These are phyloP conservation scores for Evernia prunastri DNA, from an alignment of 495 filamentous ascomycete species.

Conservation along the genomic window DNA sequence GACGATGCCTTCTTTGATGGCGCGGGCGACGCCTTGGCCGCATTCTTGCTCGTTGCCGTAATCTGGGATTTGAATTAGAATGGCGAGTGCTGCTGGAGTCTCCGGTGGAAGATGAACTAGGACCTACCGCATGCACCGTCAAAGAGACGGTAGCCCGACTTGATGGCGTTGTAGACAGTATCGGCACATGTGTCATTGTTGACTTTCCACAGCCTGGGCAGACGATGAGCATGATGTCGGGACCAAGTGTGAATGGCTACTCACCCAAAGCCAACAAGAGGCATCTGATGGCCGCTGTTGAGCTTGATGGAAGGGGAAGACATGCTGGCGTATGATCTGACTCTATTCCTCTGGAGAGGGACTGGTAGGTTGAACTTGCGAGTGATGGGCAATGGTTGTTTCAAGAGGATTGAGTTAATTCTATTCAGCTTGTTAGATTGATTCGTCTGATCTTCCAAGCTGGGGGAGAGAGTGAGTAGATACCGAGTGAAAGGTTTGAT, in stretches of 20 bases:
- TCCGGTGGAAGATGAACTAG: background rate
- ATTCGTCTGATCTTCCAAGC: too few species aligned
- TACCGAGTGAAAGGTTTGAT: slow-evolving; percentile 13
- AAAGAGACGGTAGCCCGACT: slow-evolving; percentile 77
- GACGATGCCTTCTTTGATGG: slow-evolving; percentile 79
- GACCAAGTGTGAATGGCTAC: background rate
- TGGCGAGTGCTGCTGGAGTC: background rate
- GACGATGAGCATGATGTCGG: slow-evolving; percentile 6
- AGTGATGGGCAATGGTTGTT: slow-evolving; percentile 1
- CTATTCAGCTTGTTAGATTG: slow-evolving; percentile 2
- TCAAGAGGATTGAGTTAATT: slow-evolving; percentile 15
- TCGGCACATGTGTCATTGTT: slow-evolving; percentile 70
- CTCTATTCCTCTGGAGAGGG: slow-evolving; percentile 3
- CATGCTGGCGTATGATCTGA: slow-evolving; percentile 31
- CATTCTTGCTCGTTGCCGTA: slow-evolving; percentile 85
- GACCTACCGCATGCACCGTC: slow-evolving; percentile 77
- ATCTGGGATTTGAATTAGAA: slow-evolving; percentile 42
- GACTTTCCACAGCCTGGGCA: slow-evolving; percentile 76
- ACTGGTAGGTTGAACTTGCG: background rate
- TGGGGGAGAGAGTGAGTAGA: background rate
- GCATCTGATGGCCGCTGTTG: slow-evolving; percentile 77
- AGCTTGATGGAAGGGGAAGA: slow-evolving; percentile 61
- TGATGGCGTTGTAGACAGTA: slow-evolving; percentile 83
- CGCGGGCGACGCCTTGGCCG: slow-evolving; percentile 77
- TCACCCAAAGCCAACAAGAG: slow-evolving; percentile 66